Percentiles rank a stretch among this genome's conserved stretches.
These are phyloP conservation scores for Alternaria brassicae DNA, from an alignment of 2,329 filamentous ascomycete species.

Conservation along the genomic window DNA sequence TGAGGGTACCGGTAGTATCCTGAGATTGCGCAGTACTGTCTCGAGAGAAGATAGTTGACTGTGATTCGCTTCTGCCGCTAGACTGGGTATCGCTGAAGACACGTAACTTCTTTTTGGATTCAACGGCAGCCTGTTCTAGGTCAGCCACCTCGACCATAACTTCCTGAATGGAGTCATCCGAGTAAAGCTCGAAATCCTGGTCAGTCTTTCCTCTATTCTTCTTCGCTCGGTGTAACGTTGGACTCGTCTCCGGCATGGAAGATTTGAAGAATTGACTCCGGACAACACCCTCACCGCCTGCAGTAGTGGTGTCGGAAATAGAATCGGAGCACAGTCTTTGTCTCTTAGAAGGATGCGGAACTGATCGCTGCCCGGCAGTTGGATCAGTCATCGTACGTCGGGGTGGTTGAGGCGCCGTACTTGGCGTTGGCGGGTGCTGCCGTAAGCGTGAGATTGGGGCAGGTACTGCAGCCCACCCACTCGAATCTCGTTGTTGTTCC, in stretches of 20 bases:
- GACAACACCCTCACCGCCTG: slow-evolving; percentile 38
- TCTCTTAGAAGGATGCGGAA: slow-evolving; percentile 54
- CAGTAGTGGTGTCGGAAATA: slow-evolving; percentile 36
- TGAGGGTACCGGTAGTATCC: slow-evolving; percentile 34
- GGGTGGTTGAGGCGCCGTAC: slow-evolving; percentile 53
- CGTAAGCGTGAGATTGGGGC: slow-evolving; percentile 52
- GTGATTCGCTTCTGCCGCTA: slow-evolving; percentile 32
- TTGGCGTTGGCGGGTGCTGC: slow-evolving; percentile 30
- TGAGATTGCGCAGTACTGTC: slow-evolving; percentile 36
- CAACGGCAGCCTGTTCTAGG: slow-evolving; percentile 38
- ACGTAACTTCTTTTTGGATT: slow-evolving; percentile 43
- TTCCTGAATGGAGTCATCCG: slow-evolving; percentile 57
- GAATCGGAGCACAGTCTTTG: slow-evolving; percentile 56
- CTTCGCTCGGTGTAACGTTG: slow-evolving; percentile 49
- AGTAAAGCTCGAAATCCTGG: slow-evolving; percentile 56
- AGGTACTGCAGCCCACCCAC: slow-evolving; percentile 63
- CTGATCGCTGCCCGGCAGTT: slow-evolving; percentile 50
- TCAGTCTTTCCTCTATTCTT: slow-evolving; percentile 39
- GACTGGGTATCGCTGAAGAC: slow-evolving; percentile 41
- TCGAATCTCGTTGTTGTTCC: slow-evolving; percentile 58
- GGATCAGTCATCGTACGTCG: slow-evolving; percentile 50
- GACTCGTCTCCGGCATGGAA: slow-evolving; percentile 48
- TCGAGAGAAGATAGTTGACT: slow-evolving; percentile 37
- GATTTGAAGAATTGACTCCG: slow-evolving; percentile 56
- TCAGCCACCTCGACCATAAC: slow-evolving; percentile 50